These are phyloP conservation scores for Phlebiopsis flavidoalba DNA, from an alignment of 768 basidiomycete genomes.

Conservation along the genomic window DNA sequence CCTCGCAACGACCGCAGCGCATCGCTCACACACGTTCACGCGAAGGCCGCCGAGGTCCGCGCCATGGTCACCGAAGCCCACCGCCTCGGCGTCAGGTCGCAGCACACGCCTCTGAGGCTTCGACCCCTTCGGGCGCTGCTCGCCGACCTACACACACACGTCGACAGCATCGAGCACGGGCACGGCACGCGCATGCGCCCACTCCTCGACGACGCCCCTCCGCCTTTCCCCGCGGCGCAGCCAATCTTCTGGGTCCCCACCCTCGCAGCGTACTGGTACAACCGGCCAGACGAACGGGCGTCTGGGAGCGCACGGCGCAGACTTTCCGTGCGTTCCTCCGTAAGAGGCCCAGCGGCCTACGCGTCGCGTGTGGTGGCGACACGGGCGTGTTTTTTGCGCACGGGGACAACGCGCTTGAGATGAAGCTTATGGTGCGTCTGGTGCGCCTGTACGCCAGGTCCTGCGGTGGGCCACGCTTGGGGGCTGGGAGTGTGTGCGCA, in stretches of 20 bases:
- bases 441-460: conserved; percentile 47
- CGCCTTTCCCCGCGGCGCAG: conserved; percentile 7
- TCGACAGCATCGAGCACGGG: conserved; percentile 60
- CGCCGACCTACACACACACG: conserved; percentile 14
- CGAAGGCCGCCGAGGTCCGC: conserved; percentile 36
- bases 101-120: conserved; percentile 38
- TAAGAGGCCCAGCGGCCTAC: conserved; percentile 27
- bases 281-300: conserved; percentile 12
- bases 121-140: background rate
- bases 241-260: conserved; percentile 54
- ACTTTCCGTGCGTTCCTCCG: conserved; percentile 44
- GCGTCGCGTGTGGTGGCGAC: conserved; percentile 59
- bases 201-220: conserved; percentile 10
- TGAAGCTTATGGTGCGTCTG: conserved; percentile 53
- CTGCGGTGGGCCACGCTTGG: conserved; percentile 56
- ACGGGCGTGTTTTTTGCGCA: conserved; percentile 60
- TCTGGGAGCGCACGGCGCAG: conserved; percentile 33
- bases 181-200: conserved; percentile 22
- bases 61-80: conserved; percentile 51
- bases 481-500: conserved; percentile 52
- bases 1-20: conserved; percentile 25
- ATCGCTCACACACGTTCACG: conserved; percentile 42
- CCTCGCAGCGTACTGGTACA: conserved; percentile 44
- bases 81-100: conserved; percentile 48
- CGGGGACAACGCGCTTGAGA: conserved; percentile 55